These are phyloP conservation scores for Penicillium brasilianum DNA, from an alignment of 2,329 filamentous ascomycete genomes.

Conservation along the genomic window DNA sequence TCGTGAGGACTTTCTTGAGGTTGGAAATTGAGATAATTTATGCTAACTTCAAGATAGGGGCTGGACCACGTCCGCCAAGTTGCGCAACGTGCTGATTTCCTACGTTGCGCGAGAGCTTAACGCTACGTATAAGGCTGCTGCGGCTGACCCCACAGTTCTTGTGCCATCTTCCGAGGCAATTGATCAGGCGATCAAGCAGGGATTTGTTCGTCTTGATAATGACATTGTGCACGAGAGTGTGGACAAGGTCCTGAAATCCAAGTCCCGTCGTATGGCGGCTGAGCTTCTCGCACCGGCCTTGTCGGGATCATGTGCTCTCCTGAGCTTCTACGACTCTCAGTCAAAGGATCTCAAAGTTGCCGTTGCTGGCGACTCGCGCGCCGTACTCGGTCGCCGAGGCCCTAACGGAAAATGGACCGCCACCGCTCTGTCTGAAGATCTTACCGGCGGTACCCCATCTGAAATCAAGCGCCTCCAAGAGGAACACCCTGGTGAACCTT, in stretches of 20 bases:
- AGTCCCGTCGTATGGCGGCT: slow-evolving; percentile 87
- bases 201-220: slow-evolving; percentile 85
- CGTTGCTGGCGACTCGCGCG: slow-evolving; percentile 94
- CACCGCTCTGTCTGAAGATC: slow-evolving; percentile 85
- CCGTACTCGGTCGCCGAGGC: slow-evolving; percentile 82
- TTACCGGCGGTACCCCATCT: slow-evolving; percentile 86
- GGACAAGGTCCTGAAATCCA: slow-evolving; percentile 84
- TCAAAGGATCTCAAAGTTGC: slow-evolving; percentile 90
- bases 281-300: slow-evolving; percentile 90
- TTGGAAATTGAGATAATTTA: not conserved
- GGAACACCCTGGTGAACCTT: slow-evolving; percentile 86
- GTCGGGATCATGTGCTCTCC: slow-evolving; percentile 93
- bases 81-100: slow-evolving; percentile 88
- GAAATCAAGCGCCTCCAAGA: slow-evolving; percentile 82
- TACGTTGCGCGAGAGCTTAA: slow-evolving; percentile 94
- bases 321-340: slow-evolving; percentile 93
- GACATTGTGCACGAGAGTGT: slow-evolving; percentile 95
- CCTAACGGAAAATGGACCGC: slow-evolving; percentile 88
- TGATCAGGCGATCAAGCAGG: slow-evolving; percentile 88
- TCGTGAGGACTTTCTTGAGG: slow-evolving; percentile 63
- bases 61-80: slow-evolving; percentile 96
- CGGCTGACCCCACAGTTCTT: slow-evolving; percentile 60
- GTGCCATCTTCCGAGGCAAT: slow-evolving; percentile 78
- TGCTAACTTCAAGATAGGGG: slow-evolving; percentile 61
- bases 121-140: slow-evolving; percentile 80